These are phyloP conservation scores for Globisporangium irregulare DNA, from an alignment of 352 stramenopile species.

Conservation along the genomic window DNA sequence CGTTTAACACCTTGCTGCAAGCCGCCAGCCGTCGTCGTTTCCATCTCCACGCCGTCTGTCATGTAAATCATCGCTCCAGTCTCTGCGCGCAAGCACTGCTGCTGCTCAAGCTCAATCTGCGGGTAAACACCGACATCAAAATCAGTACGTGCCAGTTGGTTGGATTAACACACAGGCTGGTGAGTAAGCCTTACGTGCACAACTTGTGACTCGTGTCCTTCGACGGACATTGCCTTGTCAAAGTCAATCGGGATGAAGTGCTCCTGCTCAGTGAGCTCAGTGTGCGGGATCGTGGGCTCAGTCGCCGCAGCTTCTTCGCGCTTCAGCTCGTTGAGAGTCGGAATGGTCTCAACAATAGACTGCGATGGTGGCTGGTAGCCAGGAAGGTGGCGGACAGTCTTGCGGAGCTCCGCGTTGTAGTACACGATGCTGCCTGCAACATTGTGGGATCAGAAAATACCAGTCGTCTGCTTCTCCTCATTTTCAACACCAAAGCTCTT, in stretches of 20 bases:
- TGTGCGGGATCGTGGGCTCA: slow-evolving; percentile 18
- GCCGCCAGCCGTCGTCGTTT: slow-evolving; percentile 90
- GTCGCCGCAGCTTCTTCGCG: slow-evolving; percentile 8
- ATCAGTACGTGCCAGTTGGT: not conserved
- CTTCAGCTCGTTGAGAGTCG: slow-evolving; percentile 2
- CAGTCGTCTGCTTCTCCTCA: not conserved
- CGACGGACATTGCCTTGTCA: slow-evolving; percentile 66
- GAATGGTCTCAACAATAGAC: not conserved
- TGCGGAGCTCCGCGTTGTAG: slow-evolving; percentile 57
- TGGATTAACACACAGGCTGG: not conserved
- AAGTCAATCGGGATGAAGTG: slow-evolving; percentile 83
- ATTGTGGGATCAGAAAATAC: not conserved
- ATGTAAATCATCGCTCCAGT: slow-evolving; percentile 95
- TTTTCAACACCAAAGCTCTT: not conserved
- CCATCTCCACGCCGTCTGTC: slow-evolving; percentile 91
- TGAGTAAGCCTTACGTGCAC: slow-evolving; percentile 48
- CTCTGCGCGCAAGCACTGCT: slow-evolving; percentile 91
- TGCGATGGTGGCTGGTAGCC: slow-evolving; percentile 21
- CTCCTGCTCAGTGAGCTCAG: slow-evolving; percentile 46
- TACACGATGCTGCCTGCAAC: slow-evolving; percentile 55
- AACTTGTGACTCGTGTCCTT: slow-evolving; percentile 85
- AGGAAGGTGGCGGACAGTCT: slow-evolving; percentile 55
- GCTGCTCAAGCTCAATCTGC: slow-evolving; percentile 82
- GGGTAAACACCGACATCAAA: not conserved
- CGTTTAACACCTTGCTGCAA: slow-evolving; percentile 83